Evolutionary conservation across 768 basidiomycete species (phyloP).

Genomic region (Clitopilus hobsonii): DNA sequence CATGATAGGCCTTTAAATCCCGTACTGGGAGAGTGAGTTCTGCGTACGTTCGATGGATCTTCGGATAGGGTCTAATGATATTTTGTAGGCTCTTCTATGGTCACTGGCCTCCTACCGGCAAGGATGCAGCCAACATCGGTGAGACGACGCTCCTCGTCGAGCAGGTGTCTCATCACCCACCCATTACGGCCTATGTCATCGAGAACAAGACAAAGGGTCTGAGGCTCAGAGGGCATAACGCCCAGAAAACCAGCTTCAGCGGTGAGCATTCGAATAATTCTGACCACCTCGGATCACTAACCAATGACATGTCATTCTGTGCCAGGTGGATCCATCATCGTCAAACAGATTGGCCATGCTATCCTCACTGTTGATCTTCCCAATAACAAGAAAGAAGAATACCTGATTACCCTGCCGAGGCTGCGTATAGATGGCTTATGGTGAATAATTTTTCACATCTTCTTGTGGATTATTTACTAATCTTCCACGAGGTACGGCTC

Average conservation of each 20-base stretch:
- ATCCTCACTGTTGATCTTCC: slow-evolving; percentile 65
- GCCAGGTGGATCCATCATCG: slow-evolving; percentile 67
- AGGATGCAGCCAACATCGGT: slow-evolving; percentile 59
- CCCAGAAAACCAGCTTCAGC: slow-evolving; percentile 93
- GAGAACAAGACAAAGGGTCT: slow-evolving; percentile 77
- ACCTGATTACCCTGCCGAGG: slow-evolving; percentile 87
- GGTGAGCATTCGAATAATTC: slow-evolving; percentile 31
- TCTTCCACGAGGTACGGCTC: slow-evolving; percentile 48
- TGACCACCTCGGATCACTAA: neutral
- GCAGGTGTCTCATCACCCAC: slow-evolving; percentile 95
- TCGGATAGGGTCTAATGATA: neutral
- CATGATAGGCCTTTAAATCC: slow-evolving; percentile 83
- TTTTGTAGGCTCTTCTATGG: slow-evolving; percentile 75
- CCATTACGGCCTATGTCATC: slow-evolving; percentile 84
- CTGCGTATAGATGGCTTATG: slow-evolving; percentile 92
- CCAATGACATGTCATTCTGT: neutral
- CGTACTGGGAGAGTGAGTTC: slow-evolving; percentile 82
- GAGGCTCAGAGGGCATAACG: slow-evolving; percentile 79
- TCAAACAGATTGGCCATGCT: slow-evolving; percentile 96
- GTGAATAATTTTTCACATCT: slow-evolving; percentile 27
- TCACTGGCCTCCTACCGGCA: slow-evolving; percentile 58
- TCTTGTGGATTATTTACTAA: neutral
- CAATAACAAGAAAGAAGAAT: slow-evolving; percentile 46
- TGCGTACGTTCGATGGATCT: neutral
- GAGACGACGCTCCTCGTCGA: slow-evolving; percentile 82